Base-by-base conservation (phyloP, 106 monocot genomes). In the Gastrodia elata region DNA sequence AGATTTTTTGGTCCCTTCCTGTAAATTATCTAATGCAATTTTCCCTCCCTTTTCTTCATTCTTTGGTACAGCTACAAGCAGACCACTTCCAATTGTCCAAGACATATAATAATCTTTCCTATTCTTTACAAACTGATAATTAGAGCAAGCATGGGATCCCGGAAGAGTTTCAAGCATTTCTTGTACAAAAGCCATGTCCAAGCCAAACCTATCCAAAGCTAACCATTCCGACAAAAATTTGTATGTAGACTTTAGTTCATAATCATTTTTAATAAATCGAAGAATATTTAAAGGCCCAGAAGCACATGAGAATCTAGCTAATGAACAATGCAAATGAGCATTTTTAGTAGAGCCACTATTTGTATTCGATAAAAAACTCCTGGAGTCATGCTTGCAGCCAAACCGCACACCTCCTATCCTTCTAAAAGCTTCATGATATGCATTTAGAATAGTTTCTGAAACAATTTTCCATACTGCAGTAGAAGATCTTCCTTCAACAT, bases 121-220 rank as follows among this genome's bases (percentile, higher is more conserved):
- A 73, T 91, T 74, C 32, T 48, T 77, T 68, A 98, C 57, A 71
- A 84, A 81, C 32, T 81, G 76, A 73, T 98, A 98, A 18, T 56
- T 36, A 34, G 83, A 65, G 83, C 93, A 98, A 64, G 74, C 56
- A 73, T 58, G 82, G 16, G 88, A 84, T 75, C 80, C 81, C 77
- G 91, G 85, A 83, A 93, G 81, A 3, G 72, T 84, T 84, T 93
- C 98, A 35, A 98, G 78, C 41, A 98, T 76, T 84, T 98, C 98
- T 67, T 91, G 91, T 33, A 84, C 81, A 84, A 98, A 91, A 72
- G 74, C 91, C 74, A 87, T 75, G 64, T 98, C 91, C 77, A 98
- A 89, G 44, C 98, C 98, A 83, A 89, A 88, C 69, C 98, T 91
- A 52, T 98, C 98, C 35, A 83, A 83, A 28, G 88, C 79, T 64